Conservation (phyloP, 345 rosid genomes). For the Arabis alpina region DNA sequence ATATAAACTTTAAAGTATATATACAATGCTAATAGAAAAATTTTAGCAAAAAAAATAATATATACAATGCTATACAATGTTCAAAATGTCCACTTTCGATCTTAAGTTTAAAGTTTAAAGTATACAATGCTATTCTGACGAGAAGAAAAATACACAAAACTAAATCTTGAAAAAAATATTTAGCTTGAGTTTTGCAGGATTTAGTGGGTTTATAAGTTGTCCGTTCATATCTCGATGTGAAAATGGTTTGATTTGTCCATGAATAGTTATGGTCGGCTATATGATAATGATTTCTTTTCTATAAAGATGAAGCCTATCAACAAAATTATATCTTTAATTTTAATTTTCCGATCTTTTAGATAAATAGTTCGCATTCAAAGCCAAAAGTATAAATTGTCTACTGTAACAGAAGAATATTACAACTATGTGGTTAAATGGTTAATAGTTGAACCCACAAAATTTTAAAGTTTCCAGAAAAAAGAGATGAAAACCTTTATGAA, state of each 20-base stretch:
- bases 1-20: too few species aligned
- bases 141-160: background rate
- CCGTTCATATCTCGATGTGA: conserved; percentile 31
- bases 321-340: background rate
- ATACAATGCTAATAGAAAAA: too few species aligned
- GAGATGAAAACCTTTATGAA: conserved; percentile 19
- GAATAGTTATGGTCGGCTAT: conserved; percentile 27
- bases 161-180: background rate
- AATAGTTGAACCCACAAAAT: conserved; percentile 23
- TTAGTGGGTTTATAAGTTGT: conserved; percentile 27
- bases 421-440: background rate
- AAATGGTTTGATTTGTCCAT: conserved; percentile 16
- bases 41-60: too few species aligned
- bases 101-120: background rate
- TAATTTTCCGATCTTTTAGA: background rate
- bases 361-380: conserved; percentile 5
- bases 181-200: background rate
- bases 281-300: background rate
- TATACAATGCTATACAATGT: background rate
- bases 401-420: conserved; percentile 13
- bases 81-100: background rate
- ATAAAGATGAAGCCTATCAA: background rate
- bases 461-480: conserved; percentile 10
- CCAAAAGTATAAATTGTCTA: conserved; percentile 18
- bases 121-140: too few species aligned